Evolutionary conservation across 1,284 basidiomycete genomes (phyloP), one percentile per base, ranked within the genome.

Genomic region (Ustilago shanxiensis): DNA sequence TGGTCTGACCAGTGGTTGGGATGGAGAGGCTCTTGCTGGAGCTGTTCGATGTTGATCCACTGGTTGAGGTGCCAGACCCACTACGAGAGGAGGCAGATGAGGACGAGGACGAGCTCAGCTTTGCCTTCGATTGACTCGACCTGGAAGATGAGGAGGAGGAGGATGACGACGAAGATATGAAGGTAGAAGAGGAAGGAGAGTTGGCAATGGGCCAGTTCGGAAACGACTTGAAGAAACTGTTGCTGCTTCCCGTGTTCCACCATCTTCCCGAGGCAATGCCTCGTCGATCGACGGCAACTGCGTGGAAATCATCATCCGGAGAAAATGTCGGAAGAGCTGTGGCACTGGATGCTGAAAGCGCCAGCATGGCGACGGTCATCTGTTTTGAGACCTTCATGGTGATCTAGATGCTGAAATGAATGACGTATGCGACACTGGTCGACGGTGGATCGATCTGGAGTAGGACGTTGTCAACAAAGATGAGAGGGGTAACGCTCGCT

Each of bases 351-450:
- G 56, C 52, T 18, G 60, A 53, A 16, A 63, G 50, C 11, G 51
- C 60, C 66, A 69, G 33, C 14, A 69, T 45, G 60, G 60, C 66
- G 13, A 69, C 18, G 6, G 55, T 54, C 66, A 69, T 53, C 2
- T 58, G 56, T 18, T 44, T 35, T 18, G 33, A 59, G 41, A 63
- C 31, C 31, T 54, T 63, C 66, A 69, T 69, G 20, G 3, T 37
- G 35, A 3, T 14, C 14, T 16, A 10, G 14, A 3, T 37, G 5
- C 35, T 37, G 3, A 3, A 3, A 16, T 7, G 35, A 2, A 24
- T 41, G 24, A 45, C n/a, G 16, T 50, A n/a, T 11, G 6, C 24
- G n/a, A 29, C 11, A 22, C 13, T 22, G 24, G 31, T 33, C 31
- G 55, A 53, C 37, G 52, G 37, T 16, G 11, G 8, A 35, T 29